phyloP scores from a whole-genome alignment of 768 basidiomycete genomes.

The Obba rivulosa region DNA sequence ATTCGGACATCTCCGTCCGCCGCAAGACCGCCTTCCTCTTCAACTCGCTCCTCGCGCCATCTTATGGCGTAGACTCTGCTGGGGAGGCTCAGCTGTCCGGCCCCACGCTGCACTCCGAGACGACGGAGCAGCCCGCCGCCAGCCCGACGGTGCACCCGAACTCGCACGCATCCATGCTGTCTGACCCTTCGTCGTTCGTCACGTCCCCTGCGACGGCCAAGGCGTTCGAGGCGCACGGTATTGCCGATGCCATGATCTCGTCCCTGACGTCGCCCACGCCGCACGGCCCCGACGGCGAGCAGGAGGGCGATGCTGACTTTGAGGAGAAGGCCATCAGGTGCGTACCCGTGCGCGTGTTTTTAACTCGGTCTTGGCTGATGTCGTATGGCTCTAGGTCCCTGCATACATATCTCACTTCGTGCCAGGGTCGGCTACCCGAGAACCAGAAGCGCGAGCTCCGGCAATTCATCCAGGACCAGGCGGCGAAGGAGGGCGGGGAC shows the following conservation, averaged over 20 bases:
- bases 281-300: constrained; percentile 63
- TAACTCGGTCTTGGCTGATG: neutral
- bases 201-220: constrained; percentile 45
- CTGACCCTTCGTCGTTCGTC: constrained; percentile 45
- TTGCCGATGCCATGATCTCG: constrained; percentile 47
- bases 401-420: constrained; percentile 44
- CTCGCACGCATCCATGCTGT: constrained; percentile 62
- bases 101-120: constrained; percentile 13
- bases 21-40: constrained; percentile 78
- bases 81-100: no score
- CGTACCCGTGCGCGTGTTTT: constrained; percentile 10
- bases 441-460: constrained; percentile 27
- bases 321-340: constrained; percentile 61
- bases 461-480: constrained; percentile 20
- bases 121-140: constrained; percentile 10
- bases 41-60: constrained; percentile 60
- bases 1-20: constrained; percentile 72
- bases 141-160: constrained; percentile 54
- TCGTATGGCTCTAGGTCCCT: constrained; percentile 34
- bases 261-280: constrained; percentile 54
- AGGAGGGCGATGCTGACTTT: constrained; percentile 54
- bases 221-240: constrained; percentile 41
- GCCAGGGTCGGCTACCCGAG: constrained; percentile 28
- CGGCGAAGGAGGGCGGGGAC: constrained; percentile 11
- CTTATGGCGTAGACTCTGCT: neutral